Conservation (phyloP, 148 eudicot species). For the Cornus controversa region DNA sequence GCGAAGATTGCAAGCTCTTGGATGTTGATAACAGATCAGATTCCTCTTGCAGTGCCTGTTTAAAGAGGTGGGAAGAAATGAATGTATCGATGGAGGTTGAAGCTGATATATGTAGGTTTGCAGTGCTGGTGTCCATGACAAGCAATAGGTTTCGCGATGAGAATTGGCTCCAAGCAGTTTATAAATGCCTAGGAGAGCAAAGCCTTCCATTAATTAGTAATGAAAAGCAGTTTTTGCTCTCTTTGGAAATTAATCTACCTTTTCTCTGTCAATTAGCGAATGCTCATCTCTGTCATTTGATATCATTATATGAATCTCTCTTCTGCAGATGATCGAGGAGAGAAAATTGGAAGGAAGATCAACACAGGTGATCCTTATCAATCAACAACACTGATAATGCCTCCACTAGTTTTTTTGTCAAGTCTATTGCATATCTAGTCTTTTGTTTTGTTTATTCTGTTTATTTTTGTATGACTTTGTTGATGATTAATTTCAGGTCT, state of each 20-base stretch:
- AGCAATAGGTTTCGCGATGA: constrained; percentile 31
- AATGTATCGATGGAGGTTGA: too few species aligned
- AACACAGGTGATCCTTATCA: constrained; percentile 8
- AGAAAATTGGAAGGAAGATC: not conserved
- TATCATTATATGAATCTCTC: not conserved
- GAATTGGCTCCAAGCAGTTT: constrained; percentile 29
- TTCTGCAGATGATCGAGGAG: constrained; percentile 25
- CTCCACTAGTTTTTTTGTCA: not conserved
- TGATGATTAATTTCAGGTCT: constrained; percentile 33
- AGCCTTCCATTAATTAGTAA: constrained; percentile 22
- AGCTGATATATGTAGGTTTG: too few species aligned
- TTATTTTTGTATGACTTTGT: not conserved
- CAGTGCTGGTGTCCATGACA: constrained; percentile 33
- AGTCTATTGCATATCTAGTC: not conserved
- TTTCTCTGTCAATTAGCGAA: too few species aligned
- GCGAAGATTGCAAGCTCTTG: constrained; percentile 30
- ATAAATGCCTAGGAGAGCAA: constrained; percentile 32
- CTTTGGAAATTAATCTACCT: not conserved
- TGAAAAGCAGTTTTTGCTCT: not conserved
- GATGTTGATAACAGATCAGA: constrained; percentile 7
- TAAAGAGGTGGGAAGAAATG: constrained; percentile 31
- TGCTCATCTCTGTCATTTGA: not conserved
- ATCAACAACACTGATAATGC: not conserved
- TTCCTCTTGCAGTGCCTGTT: constrained; percentile 23
- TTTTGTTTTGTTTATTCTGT: not conserved